Percentiles rank a stretch among this genome's conserved stretches.
Evolutionary conservation across 176 grass and related monocot species (phyloP).

Genomic region (Lolium perenne): DNA sequence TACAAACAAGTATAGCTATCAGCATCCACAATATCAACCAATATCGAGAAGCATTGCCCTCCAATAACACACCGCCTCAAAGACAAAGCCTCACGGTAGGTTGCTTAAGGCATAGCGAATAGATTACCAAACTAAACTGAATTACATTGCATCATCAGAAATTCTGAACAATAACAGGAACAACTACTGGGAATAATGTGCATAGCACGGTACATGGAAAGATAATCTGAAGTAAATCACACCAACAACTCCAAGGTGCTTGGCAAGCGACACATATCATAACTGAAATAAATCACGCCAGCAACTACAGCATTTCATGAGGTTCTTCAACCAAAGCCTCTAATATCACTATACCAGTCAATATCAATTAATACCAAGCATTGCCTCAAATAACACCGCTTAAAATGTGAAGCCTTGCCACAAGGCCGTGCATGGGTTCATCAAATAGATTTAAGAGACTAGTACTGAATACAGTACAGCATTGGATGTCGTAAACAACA

Average conservation of each 20-base stretch:
- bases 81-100: neutral
- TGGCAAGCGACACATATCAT: neutral
- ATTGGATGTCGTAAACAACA: too few species aligned
- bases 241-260: neutral
- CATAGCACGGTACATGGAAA: neutral
- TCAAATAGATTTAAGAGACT: neutral
- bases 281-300: neutral
- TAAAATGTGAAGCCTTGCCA: too few species aligned
- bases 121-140: neutral
- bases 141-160: neutral
- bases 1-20: neutral
- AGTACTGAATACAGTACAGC: too few species aligned
- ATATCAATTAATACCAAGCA: neutral
- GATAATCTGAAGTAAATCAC: neutral
- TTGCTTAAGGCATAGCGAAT: neutral
- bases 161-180: neutral
- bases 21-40: neutral
- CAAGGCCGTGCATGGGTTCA: neutral
- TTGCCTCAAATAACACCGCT: neutral
- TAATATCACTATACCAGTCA: neutral
- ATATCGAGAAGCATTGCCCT: neutral
- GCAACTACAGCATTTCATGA: neutral
- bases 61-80: neutral
- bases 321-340: neutral
- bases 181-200: neutral